Base-by-base conservation (phyloP, 345 rosid species). In the Acer campestre region DNA sequence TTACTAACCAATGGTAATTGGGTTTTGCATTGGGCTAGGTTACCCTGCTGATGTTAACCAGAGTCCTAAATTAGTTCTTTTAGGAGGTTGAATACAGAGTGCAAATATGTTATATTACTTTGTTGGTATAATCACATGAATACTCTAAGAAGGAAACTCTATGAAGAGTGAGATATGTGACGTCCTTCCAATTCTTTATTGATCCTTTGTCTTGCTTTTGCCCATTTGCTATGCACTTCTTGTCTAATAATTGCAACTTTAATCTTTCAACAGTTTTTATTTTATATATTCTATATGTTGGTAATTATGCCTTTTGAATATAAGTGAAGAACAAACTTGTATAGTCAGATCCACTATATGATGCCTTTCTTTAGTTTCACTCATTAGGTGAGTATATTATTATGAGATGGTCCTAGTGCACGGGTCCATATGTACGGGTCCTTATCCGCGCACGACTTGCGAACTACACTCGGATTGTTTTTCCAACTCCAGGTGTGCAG, bases 1-100 rank as follows among this genome's bases (percentile, higher is more conserved):
- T 68, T 29, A 14, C 56, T 51, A 68, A 44, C 71, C 53, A 44
- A n/a, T 31, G 68, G 46, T 64, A 29, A 64, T 31, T 65, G 17
- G 68, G 10, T 64, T 64, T 51, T 4, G n/a, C 2, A 7, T 5
- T 51, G 56, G 56, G 18, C 6, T 51, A 4, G n/a, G n/a, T 51
- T 51, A 51, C 56, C 6, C 3, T 51, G n/a, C 18, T 16, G n/a
- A 25, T 25, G 27, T 25, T 25, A 25, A 25, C 27, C 27, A 14
- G 56, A 16, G 56, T 51, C 18, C 56, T 51, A 13, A 42, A 46
- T 46, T 2, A 46, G 49, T 46, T 46, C 49, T 46, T 46, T 12
- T 0, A 46, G 13, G 49, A 46, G 49, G 49, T 46, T 46, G 49
- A 46, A 46, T 46, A 46, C 2, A 46, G 49, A 46, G 13, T 46